These are phyloP conservation scores for Schwanniomyces etchellsii DNA, from an alignment of 1,139 yeast genomes.

Conservation along the genomic window DNA sequence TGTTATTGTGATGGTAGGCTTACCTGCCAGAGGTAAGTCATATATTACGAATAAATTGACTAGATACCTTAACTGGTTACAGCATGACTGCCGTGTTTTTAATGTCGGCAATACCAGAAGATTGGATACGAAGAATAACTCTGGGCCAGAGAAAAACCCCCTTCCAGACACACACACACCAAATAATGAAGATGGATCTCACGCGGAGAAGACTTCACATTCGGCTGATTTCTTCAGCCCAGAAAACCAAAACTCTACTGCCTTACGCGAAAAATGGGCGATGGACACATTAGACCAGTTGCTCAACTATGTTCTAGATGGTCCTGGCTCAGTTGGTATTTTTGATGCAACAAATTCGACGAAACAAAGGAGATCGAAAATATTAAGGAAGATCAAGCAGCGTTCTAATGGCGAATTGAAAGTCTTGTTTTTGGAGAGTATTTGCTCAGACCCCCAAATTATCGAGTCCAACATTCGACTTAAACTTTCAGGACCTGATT, in stretches of 20 bases:
- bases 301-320: conserved; percentile 71
- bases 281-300: conserved; percentile 86
- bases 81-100: conserved; percentile 83
- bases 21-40: conserved; percentile 90
- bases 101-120: conserved; percentile 94
- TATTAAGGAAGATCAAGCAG: conserved; percentile 63
- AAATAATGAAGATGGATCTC: conserved; percentile 11
- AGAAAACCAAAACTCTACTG: conserved; percentile 57
- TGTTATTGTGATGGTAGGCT: conserved; percentile 91
- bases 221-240: conserved; percentile 87
- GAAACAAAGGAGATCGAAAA: conserved; percentile 60
- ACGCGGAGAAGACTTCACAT: conserved; percentile 29
- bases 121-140: conserved; percentile 51
- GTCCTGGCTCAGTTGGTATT: conserved; percentile 88
- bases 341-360: conserved; percentile 96
- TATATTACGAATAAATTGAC: conserved; percentile 88
- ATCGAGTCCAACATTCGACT: conserved; percentile 79
- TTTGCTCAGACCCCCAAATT: conserved; percentile 74
- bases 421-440: conserved; percentile 79
- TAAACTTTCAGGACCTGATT: conserved; percentile 91
- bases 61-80: conserved; percentile 85
- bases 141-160: conserved; percentile 71
- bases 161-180: conserved; percentile 56
- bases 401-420: conserved; percentile 71
- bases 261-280: conserved; percentile 90